A percentile compares a stretch with the other conserved stretches of the same genome.
These are phyloP conservation scores for Solanum chacoense DNA, from an alignment of 305 asterid species.

Conservation along the genomic window DNA sequence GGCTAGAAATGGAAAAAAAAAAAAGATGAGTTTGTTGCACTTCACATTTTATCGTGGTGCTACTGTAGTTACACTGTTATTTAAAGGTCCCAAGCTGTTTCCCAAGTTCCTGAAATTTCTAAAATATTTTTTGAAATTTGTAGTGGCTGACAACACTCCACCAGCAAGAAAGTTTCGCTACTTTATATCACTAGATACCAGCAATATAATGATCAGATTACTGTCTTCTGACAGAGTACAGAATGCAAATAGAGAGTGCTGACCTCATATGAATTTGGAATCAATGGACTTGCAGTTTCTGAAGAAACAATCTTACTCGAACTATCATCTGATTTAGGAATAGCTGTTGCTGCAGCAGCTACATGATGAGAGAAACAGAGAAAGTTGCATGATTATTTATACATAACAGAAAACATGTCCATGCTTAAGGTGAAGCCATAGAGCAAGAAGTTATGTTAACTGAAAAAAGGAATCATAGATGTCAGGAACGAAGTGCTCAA, in stretches of 20 bases:
- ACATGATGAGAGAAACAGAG: neutral
- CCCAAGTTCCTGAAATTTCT: neutral
- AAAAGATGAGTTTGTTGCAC: neutral
- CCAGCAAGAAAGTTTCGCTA: neutral
- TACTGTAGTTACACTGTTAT: neutral
- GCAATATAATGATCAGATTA: neutral
- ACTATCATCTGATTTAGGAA: conserved; percentile 24
- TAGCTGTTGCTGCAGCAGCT: conserved; percentile 11
- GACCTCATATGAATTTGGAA: conserved; percentile 56
- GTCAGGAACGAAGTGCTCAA: neutral
- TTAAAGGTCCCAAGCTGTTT: neutral
- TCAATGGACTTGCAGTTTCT: conserved; percentile 30
- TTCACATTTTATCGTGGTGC: neutral
- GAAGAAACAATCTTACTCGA: conserved; percentile 22
- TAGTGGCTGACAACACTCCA: neutral
- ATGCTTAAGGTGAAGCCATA: neutral
- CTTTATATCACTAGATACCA: neutral
- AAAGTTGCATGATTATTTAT: neutral
- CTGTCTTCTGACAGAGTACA: neutral
- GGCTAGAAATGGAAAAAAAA: neutral
- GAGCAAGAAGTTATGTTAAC: neutral
- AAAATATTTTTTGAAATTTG: neutral
- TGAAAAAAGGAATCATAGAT: neutral
- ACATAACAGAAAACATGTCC: neutral
- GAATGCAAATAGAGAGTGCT: conserved; percentile 7